Conservation (phyloP, 129 eudicot species). For the Helichrysum umbraculigerum region DNA sequence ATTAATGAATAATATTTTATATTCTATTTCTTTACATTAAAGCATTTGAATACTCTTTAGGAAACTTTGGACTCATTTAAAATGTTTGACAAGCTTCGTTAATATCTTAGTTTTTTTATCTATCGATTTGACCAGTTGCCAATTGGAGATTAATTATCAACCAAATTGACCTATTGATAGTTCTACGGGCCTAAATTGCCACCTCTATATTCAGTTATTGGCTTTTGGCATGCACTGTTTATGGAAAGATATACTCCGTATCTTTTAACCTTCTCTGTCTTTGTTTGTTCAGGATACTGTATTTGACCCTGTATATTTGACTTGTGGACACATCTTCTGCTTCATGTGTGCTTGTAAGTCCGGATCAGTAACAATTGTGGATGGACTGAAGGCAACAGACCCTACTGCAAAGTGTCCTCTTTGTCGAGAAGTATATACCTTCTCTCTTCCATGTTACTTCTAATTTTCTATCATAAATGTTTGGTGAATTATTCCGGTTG, state of each 20-base stretch:
- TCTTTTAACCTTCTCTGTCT: constrained; percentile 5
- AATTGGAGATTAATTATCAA: not conserved
- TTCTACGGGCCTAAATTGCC: not conserved
- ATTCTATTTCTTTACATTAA: too few relatives aligned
- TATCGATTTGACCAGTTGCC: not conserved
- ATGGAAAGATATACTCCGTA: not conserved
- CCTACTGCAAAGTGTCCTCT: constrained; percentile 80
- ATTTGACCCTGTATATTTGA: constrained; percentile 86
- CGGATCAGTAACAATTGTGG: constrained; percentile 86
- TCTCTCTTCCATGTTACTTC: not conserved
- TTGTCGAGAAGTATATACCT: constrained; percentile 72
- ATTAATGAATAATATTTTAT: too few relatives aligned
- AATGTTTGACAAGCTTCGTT: not conserved
- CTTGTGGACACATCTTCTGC: constrained; percentile 93
- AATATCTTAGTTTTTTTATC: not conserved
- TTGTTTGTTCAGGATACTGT: constrained; percentile 67
- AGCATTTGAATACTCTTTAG: not conserved
- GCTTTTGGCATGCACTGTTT: not conserved
- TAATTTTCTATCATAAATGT: not conserved
- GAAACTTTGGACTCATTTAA: not conserved
- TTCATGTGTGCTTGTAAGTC: constrained; percentile 92
- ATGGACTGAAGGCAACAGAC: constrained; percentile 74
- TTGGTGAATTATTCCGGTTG: constrained; percentile 12
- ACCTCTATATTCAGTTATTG: not conserved
- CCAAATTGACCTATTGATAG: not conserved